Base-by-base conservation (phyloP, 495 filamentous ascomycete genomes). In the Gamarada debralockiae region DNA sequence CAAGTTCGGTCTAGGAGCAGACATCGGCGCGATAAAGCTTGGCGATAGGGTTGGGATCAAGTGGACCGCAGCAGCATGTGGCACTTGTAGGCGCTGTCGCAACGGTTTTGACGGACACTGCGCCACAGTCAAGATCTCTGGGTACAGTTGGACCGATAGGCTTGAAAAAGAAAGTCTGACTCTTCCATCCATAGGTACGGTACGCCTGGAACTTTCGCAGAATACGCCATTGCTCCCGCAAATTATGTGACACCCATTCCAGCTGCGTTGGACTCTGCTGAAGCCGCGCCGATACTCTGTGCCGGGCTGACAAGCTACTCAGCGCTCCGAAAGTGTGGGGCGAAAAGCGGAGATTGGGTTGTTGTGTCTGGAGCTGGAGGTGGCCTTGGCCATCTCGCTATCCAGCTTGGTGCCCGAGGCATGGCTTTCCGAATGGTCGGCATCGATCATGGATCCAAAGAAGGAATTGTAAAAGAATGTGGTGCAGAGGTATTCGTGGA, bases 371-470 rank as follows among this genome's bases (percentile, higher is more conserved):
- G 84, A 22, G 82, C 84, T 0, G 83, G 83, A 23, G 83, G 83
- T 24, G 83, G 83, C 2, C 69, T 87, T 3, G 83, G 83, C 48
- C 76, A 83, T 64, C 60, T 85, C 12, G 81, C 75, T 1, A 73
- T 79, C 14, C 83, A 87, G 52, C 69, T 86, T 20, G 84, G 79
- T 13, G 7, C 13, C 2, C 63, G 66, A 0, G 84, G 76, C 3
- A 86, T 88, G 77, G 81, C 75, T 0, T 67, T 81, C n/a, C 77
- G 85, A 7, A 81, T 88, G 22, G 82, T 89, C 50, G 85, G 80
- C 18, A 75, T 88, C 62, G 85, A 89, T 64, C 66, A 74, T 52
- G 76, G 77, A 33, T 71, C 68, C 42, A 87, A 87, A 60, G 72
- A 77, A 46, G 68, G 73, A 2, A 58, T 84, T 15, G 75, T 80